Evolutionary conservation across 345 rosid species (phyloP).

Genomic region (Combretum micranthum): DNA sequence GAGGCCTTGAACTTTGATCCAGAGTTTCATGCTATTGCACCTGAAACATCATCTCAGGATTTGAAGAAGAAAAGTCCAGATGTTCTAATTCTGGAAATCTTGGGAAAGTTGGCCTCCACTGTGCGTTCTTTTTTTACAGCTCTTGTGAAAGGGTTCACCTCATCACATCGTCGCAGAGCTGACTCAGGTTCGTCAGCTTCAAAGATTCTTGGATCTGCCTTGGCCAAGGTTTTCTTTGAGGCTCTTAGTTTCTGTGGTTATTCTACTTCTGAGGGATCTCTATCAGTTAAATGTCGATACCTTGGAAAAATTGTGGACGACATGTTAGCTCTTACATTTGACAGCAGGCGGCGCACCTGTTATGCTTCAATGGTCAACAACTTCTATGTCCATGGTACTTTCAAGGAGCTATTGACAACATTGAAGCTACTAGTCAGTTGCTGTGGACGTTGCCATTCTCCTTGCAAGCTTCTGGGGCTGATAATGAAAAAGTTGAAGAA

Average conservation of each 20-base stretch:
- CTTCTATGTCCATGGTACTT: conserved; percentile 87
- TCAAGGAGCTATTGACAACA: conserved; percentile 81
- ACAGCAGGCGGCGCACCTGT: conserved; percentile 74
- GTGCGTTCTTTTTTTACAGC: conserved; percentile 71
- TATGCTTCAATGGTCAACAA: conserved; percentile 82
- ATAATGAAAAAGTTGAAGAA: conserved; percentile 65
- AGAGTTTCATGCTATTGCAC: conserved; percentile 46
- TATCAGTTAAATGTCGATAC: conserved; percentile 84
- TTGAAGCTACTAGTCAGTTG: conserved; percentile 92
- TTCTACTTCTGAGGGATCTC: conserved; percentile 48
- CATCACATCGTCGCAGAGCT: conserved; percentile 85
- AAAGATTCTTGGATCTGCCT: conserved; percentile 73
- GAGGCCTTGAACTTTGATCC: conserved; percentile 66
- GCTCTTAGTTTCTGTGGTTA: conserved; percentile 78
- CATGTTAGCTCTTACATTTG: conserved; percentile 69
- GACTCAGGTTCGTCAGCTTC: conserved; percentile 77
- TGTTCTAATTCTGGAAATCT: conserved; percentile 56
- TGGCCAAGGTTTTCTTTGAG: conserved; percentile 77
- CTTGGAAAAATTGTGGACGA: conserved; percentile 92
- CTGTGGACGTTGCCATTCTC: conserved; percentile 71
- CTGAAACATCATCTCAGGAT: conserved; percentile 56
- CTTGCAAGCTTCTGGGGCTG: conserved; percentile 39
- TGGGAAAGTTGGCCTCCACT: conserved; percentile 65
- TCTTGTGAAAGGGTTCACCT: conserved; percentile 84
- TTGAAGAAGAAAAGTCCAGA: conserved; percentile 74